A percentile compares a stretch with the other conserved stretches of the same genome.
Conservation (phyloP, 2,329 filamentous ascomycete species). For the Paecilomyces formosus region DNA sequence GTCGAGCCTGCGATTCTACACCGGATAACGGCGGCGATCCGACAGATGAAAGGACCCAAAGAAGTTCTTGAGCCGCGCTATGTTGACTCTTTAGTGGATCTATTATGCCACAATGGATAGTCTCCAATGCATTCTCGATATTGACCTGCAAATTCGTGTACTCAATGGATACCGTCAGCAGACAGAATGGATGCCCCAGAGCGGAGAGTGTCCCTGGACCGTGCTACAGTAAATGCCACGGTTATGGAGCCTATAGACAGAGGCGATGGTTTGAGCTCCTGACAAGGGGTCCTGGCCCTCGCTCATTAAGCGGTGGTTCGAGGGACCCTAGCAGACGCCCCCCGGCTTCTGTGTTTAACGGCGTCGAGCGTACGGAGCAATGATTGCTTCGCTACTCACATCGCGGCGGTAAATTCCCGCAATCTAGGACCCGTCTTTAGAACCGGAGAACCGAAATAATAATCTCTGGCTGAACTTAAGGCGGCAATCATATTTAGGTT, state of each 20-base stretch:
- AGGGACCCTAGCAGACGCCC: not conserved
- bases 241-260: not conserved
- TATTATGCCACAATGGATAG: not conserved
- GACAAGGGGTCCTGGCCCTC: not conserved
- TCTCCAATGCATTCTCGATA: not conserved
- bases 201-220: not conserved
- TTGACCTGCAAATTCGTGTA: not conserved
- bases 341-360: not conserved
- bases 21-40: not conserved
- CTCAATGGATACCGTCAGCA: not conserved
- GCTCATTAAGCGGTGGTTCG: not conserved
- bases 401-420: not conserved
- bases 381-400: not conserved
- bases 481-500: not conserved
- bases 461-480: not conserved
- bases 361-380: not conserved
- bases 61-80: not conserved
- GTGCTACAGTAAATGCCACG: not conserved
- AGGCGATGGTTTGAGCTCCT: not conserved
- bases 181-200: not conserved
- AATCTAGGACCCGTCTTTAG: not conserved
- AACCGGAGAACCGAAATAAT: not conserved
- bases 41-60: not conserved
- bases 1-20: not conserved
- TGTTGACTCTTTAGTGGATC: not conserved